Base-by-base conservation (phyloP, 192 early-diverging fungal species). In the Funneliformis geosporum region DNA sequence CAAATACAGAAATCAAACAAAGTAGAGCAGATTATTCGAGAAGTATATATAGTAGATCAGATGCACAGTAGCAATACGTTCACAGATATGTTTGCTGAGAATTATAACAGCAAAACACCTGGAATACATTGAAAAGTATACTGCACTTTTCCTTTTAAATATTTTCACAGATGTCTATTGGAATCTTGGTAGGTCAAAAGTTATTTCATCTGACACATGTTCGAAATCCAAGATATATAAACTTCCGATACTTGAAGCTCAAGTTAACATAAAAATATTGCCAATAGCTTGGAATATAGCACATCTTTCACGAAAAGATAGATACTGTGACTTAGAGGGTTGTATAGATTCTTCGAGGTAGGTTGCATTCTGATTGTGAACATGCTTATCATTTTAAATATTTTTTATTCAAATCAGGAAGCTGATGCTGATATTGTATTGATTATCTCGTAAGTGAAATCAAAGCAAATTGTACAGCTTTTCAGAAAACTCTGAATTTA, bases 1-100 rank as follows among this genome's bases (percentile, higher is more conserved):
- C 70, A 72, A 25, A 72, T 72, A 72, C 70, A 72, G 1, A 39
- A 72, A 72, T 73, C 71, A 50, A 73, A 73, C 23, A 73, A 8
- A 1, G 43, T 23, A 46, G 71, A 73, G 6, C 71, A 73, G 38
- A 50, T 73, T 43, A 73, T 73, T 73, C 71, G 21, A 27, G 25
- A 43, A 46, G 71, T 43, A 43, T 16, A 18, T 44, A 73, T 47
- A 73, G 46, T 73, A 21, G 71, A 73, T 73, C 71, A 43, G 9
- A 73, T 73, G 43, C 43, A 43, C 1, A 21, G n/a, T 1, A 47
- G 27, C n/a, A 73, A 73, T 73, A 14, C 40, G 0, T 73, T 73
- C 21, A 50, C 71, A 21, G 21, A 73, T 73, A 43, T 42, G 0
- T 73, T 73, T 73, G 14, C 40, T 46, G 43, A 73, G 40, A 73